Conservation (phyloP, 1,139 yeast genomes). For the Kodamaea alishanica region DNA sequence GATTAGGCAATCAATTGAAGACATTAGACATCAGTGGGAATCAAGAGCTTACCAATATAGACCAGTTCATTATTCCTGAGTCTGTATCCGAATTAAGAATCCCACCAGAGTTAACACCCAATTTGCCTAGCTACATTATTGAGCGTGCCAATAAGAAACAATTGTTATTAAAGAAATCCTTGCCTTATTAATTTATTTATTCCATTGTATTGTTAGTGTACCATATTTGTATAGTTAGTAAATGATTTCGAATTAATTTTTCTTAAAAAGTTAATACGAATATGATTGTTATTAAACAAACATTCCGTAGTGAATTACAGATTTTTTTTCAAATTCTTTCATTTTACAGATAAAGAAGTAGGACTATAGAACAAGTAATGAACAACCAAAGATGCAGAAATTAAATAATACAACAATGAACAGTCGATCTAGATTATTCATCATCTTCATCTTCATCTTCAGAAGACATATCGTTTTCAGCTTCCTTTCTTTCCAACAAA, state of each 20-base stretch:
- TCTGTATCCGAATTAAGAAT: conserved; percentile 35
- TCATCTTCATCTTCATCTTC: conserved; percentile 44
- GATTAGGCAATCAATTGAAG: conserved; percentile 34
- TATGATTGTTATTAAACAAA: neutral
- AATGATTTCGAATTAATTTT: conserved; percentile 9
- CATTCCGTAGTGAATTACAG: neutral
- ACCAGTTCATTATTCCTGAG: conserved; percentile 38
- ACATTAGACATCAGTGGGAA: conserved; percentile 43
- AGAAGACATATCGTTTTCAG: conserved; percentile 43
- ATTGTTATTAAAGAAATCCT: conserved; percentile 27
- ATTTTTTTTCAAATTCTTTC: neutral
- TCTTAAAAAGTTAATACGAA: conserved; percentile 2
- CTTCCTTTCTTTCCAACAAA: conserved; percentile 60
- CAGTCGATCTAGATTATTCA: neutral
- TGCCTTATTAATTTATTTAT: conserved; percentile 15
- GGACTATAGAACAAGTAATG: conserved; percentile 7
- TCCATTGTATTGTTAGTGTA: neutral
- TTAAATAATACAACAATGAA: conserved; percentile 1
- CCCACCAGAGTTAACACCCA: conserved; percentile 34
- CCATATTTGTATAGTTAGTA: conserved; percentile 6
- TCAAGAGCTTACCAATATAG: conserved; percentile 38
- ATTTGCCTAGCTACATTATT: conserved; percentile 38
- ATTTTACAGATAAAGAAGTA: neutral
- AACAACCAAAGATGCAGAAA: conserved; percentile 1
- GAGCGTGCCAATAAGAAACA: conserved; percentile 41